Base-by-base conservation (phyloP, 2,329 filamentous ascomycete genomes). In the Metarhizium anisopliae region DNA sequence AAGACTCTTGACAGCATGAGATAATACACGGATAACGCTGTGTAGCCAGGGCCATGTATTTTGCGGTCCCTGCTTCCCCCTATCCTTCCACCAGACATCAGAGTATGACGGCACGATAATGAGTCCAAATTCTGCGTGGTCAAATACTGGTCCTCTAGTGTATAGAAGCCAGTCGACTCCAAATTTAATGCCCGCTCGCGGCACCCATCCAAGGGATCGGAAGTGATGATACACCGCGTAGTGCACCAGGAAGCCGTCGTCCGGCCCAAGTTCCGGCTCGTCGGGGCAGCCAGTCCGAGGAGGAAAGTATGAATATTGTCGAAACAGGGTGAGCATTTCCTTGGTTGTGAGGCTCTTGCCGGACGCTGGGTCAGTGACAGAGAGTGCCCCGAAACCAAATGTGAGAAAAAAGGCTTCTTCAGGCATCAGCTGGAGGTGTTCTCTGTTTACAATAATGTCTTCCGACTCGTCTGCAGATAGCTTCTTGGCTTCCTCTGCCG, bases 201-300 rank as follows among this genome's bases (percentile, higher is more conserved):
- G 87, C 1, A 96, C 90, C 93, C 94, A 99, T 29, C 94, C 94
- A 0, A 97, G 78, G 0, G 91, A 95, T 42, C 94, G 87, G 73
- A 96, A 99, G 68, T 99, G 93, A 67, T 99, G 94, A 69, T 96
- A 99, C 18, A 90, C 90, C 13, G 84, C 85, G 66, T 97, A 99
- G 56, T 90, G 86, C 1, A 96, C 70, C 20, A 97, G 74, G 70
- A 99, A 99, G 0, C 83, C 80, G 64, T 95, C 89, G 68, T 96
- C 90, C 0, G 90, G 84, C 16, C 80, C 76, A 3, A 90, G 76
- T 11, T 71, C 66, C 7, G 67, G 64, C 13, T 67, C 67, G 3
- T 67, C 62, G 0, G 69, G 63, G 4, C 32, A 20, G 1, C 64
- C 67, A 2, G 66, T 60, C 11, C 75, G 74, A 8, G 85, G 78